Evolutionary conservation across 441 rosid genomes (phyloP).

Genomic region (Adansonia madagascariensis): DNA sequence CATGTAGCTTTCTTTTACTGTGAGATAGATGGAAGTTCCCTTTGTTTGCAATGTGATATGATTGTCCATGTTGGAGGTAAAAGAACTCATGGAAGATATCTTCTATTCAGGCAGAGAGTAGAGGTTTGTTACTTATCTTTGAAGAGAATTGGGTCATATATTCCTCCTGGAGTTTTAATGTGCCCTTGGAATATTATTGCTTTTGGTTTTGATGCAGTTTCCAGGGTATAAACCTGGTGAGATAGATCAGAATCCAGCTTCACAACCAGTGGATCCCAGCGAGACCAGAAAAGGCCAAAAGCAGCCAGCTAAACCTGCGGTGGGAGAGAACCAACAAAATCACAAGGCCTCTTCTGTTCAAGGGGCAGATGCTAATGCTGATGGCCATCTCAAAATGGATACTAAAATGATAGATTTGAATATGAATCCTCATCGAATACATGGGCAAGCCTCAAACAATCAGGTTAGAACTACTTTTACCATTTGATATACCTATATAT

Average conservation of each 20-base stretch:
- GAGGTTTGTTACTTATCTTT: slow-evolving; percentile 48
- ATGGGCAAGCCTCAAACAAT: slow-evolving; percentile 60
- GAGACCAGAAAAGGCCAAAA: slow-evolving; percentile 39
- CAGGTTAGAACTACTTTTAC: slow-evolving; percentile 39
- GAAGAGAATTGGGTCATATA: neutral
- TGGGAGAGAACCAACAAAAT: slow-evolving; percentile 37
- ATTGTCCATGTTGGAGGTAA: slow-evolving; percentile 81
- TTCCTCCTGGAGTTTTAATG: neutral
- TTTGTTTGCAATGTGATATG: slow-evolving; percentile 84
- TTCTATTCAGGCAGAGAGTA: slow-evolving; percentile 70
- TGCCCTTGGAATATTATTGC: neutral
- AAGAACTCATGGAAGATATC: slow-evolving; percentile 68
- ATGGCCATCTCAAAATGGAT: slow-evolving; percentile 38
- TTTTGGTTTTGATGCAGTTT: slow-evolving; percentile 46
- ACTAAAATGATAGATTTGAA: slow-evolving; percentile 71
- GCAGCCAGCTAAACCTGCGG: slow-evolving; percentile 30
- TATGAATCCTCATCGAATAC: slow-evolving; percentile 57
- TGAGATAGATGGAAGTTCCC: slow-evolving; percentile 78
- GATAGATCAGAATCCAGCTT: slow-evolving; percentile 32
- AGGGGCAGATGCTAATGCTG: slow-evolving; percentile 41
- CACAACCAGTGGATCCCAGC: slow-evolving; percentile 38
- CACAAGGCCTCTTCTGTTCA: slow-evolving; percentile 40
- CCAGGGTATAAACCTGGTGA: slow-evolving; percentile 56
- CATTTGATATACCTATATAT: neutral
- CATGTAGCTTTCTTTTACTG: slow-evolving; percentile 81